These are phyloP conservation scores for Clarireedia monteithiana DNA, from an alignment of 2,329 filamentous ascomycete species.

Conservation along the genomic window DNA sequence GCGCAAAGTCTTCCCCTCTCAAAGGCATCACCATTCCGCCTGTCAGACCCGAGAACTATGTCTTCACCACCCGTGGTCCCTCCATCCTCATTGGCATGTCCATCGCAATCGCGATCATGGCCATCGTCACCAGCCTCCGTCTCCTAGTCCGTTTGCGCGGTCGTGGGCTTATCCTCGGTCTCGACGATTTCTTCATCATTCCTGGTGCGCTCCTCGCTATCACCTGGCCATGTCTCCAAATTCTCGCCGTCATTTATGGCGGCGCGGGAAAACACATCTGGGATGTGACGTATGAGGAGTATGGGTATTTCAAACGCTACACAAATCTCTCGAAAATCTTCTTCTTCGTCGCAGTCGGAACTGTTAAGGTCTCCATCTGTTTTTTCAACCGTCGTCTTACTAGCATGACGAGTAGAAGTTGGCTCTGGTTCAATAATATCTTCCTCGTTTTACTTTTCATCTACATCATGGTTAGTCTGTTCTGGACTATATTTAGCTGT, in stretches of 20 bases:
- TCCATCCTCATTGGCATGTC: conserved; percentile 26
- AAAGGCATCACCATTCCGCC: conserved; percentile 1
- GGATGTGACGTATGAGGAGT: conserved; percentile 30
- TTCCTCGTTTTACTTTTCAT: conserved; percentile 15
- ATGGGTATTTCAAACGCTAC: conserved; percentile 54
- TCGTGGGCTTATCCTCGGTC: conserved; percentile 26
- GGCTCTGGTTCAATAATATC: conserved; percentile 27
- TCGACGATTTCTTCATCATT: conserved; percentile 30
- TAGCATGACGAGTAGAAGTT: conserved; percentile 23
- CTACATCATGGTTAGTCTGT: not conserved
- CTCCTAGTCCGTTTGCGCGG: conserved; percentile 24
- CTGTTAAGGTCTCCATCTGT: conserved; percentile 32
- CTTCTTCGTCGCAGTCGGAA: conserved; percentile 73
- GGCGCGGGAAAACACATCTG: conserved; percentile 26
- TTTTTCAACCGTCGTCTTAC: conserved; percentile 32
- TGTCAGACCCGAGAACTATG: conserved; percentile 11
- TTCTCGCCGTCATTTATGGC: conserved; percentile 23
- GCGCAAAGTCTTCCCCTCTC: conserved; percentile 17
- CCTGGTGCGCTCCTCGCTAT: conserved; percentile 26
- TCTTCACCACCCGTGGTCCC: conserved; percentile 22
- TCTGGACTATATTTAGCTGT: conserved; percentile 1
- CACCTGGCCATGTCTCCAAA: conserved; percentile 25
- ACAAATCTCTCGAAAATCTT: conserved; percentile 93
- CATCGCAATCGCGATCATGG: conserved; percentile 26
- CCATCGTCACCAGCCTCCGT: conserved; percentile 25